Conservation (phyloP, 2,329 filamentous ascomycete genomes). For the Colletotrichum theobromicola region DNA sequence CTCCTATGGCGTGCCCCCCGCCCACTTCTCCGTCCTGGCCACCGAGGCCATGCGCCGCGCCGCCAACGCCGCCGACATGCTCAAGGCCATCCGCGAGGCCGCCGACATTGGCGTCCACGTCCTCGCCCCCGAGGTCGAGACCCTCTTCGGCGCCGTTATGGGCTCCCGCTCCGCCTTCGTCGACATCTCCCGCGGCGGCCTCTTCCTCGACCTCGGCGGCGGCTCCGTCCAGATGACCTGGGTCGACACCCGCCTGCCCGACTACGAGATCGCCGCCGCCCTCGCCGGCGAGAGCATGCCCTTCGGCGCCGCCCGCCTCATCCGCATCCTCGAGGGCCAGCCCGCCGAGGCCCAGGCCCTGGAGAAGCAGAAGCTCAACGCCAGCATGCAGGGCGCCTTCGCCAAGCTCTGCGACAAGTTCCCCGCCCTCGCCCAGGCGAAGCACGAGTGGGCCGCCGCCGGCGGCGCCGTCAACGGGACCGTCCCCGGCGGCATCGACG, state of each 20-base stretch:
- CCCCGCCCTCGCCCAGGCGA: constrained; percentile 48
- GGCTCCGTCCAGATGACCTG: constrained; percentile 71
- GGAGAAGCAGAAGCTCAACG: constrained; percentile 60
- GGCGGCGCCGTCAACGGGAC: constrained; percentile 26
- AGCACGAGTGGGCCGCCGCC: constrained; percentile 29
- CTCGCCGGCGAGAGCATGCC: constrained; percentile 61
- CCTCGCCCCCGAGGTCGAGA: constrained; percentile 81
- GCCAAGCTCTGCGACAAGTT: constrained; percentile 53
- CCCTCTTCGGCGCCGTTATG: constrained; percentile 76
- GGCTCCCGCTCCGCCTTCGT: constrained; percentile 80
- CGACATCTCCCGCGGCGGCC: constrained; percentile 63
- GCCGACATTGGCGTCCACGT: constrained; percentile 72
- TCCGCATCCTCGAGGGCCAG: constrained; percentile 49
- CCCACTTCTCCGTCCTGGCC: constrained; percentile 77
- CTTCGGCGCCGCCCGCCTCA: constrained; percentile 65
- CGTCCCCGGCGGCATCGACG: constrained; percentile 57
- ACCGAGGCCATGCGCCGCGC: constrained; percentile 90
- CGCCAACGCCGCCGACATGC: constrained; percentile 73
- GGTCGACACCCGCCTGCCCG: constrained; percentile 52
- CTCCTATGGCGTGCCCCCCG: constrained; percentile 69
- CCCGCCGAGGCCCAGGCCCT: constrained; percentile 44
- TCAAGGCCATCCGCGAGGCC: constrained; percentile 63
- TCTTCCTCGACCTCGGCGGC: constrained; percentile 89
- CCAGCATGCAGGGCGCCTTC: constrained; percentile 66
- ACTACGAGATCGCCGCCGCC: constrained; percentile 60